Conservation (phyloP, 208 protist species). For the Sergeia podlipaevii region DNA sequence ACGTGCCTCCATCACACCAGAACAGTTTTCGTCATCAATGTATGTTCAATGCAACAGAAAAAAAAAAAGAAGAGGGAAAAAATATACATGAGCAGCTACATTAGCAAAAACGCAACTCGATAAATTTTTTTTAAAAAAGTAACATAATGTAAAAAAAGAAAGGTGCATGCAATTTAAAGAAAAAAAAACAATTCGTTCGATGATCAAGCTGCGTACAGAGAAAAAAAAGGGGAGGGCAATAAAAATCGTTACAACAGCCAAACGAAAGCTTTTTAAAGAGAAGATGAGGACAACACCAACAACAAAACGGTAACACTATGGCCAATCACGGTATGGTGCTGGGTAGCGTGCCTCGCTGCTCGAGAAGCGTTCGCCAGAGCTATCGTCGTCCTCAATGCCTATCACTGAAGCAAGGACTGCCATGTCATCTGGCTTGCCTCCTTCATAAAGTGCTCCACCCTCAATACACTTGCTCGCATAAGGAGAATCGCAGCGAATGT, state of each 20-base stretch:
- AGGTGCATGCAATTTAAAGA: not conserved
- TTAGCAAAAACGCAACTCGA: too few species aligned
- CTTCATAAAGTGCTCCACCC: slow-evolving; percentile 53
- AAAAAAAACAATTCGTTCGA: slow-evolving; percentile 1
- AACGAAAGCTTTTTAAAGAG: too few species aligned
- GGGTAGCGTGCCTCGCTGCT: slow-evolving; percentile 37
- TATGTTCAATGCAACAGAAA: too few species aligned
- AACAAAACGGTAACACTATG: slow-evolving; percentile 11
- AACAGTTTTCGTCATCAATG: too few species aligned
- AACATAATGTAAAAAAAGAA: not conserved
- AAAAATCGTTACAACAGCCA: slow-evolving; percentile 1
- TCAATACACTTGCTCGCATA: slow-evolving; percentile 67
- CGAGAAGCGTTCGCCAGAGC: slow-evolving; percentile 36
- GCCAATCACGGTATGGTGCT: slow-evolving; percentile 63
- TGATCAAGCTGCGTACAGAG: too few species aligned
- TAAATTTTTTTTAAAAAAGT: too few species aligned
- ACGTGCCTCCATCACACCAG: too few species aligned
- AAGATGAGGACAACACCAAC: not conserved
- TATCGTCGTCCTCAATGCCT: slow-evolving; percentile 37
- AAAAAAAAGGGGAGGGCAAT: not conserved
- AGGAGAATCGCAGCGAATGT: slow-evolving; percentile 48
- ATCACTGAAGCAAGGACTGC: slow-evolving; percentile 57
- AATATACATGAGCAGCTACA: slow-evolving; percentile 1
- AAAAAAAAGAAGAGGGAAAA: not conserved
- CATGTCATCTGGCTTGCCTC: slow-evolving; percentile 81